Evolutionary conservation across 208 protist species (phyloP).

Genomic region (Crithidia fasciculata): DNA sequence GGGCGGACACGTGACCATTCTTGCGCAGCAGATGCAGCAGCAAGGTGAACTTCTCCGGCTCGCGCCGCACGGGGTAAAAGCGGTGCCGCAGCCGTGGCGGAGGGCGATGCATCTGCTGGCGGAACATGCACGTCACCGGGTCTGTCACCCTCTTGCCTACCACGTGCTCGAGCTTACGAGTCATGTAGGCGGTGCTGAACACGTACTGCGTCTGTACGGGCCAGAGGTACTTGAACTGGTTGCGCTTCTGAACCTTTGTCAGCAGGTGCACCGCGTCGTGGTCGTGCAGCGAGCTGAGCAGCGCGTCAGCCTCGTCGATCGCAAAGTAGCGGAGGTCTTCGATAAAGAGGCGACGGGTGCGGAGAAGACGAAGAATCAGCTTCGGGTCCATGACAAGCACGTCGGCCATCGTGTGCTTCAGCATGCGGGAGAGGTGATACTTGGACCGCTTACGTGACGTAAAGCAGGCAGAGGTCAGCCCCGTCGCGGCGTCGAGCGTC

Average conservation of each 20-base stretch:
- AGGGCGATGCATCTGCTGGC: constrained; percentile 68
- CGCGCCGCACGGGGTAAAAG: constrained; percentile 62
- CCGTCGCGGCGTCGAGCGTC: constrained; percentile 57
- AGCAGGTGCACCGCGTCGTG: constrained; percentile 81
- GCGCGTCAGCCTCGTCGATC: constrained; percentile 86
- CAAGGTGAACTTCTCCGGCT: constrained; percentile 72
- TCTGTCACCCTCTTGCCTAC: constrained; percentile 62
- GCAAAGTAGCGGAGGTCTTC: constrained; percentile 87
- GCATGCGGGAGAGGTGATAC: constrained; percentile 61
- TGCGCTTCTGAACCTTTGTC: constrained; percentile 72
- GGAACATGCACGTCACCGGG: constrained; percentile 62
- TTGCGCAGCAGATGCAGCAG: constrained; percentile 71
- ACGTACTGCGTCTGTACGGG: constrained; percentile 86
- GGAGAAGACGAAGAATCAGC: constrained; percentile 70
- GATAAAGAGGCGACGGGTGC: constrained; percentile 76
- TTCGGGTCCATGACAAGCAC: constrained; percentile 86
- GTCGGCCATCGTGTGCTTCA: constrained; percentile 69
- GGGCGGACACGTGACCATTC: constrained; percentile 54
- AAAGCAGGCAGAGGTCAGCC: constrained; percentile 64
- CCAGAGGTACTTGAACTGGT: constrained; percentile 84
- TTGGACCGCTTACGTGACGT: constrained; percentile 73
- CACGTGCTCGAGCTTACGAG: constrained; percentile 73
- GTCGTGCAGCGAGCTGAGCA: constrained; percentile 82
- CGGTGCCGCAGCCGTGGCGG: constrained; percentile 58
- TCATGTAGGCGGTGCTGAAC: constrained; percentile 80